phyloP scores from a whole-genome alignment of 768 basidiomycete species.

The Tylopilus sp. region DNA sequence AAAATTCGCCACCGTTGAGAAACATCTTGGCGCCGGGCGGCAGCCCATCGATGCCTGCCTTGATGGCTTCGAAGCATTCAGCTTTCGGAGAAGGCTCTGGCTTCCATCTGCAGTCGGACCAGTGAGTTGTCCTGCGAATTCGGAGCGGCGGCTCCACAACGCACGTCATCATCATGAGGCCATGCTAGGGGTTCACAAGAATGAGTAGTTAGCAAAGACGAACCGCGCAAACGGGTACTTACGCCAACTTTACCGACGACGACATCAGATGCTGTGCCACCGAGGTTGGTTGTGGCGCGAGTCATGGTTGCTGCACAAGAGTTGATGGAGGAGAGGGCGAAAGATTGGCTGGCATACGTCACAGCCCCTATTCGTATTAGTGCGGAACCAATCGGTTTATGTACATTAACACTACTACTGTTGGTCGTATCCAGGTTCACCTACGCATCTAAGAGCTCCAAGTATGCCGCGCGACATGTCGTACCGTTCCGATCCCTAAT shows the following conservation, averaged over 20 bases:
- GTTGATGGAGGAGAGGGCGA: too few relatives aligned
- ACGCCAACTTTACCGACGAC: conserved; percentile 36
- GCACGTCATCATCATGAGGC: conserved; percentile 58
- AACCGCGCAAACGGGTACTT: neutral
- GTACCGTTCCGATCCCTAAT: conserved; percentile 59
- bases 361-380: too few relatives aligned
- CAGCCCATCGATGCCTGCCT: conserved; percentile 42
- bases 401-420: too few relatives aligned
- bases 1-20: conserved; percentile 59
- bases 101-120: conserved; percentile 37
- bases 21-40: conserved; percentile 46
- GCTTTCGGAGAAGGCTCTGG: conserved; percentile 49
- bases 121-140: neutral
- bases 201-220: neutral
- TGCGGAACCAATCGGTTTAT: too few relatives aligned
- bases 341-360: too few relatives aligned
- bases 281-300: conserved; percentile 33
- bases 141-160: neutral
- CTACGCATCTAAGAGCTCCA: conserved; percentile 37
- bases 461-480: conserved; percentile 48
- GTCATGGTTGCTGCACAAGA: conserved; percentile 25
- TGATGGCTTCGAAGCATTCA: conserved; percentile 44
- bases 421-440: too few relatives aligned
- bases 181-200: conserved; percentile 31
- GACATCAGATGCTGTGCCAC: conserved; percentile 35